A percentile compares a stretch with the other conserved stretches of the same genome.
Conservation (phyloP, 1,139 yeast species). For the Spencermartinsiella ligniputridi region DNA sequence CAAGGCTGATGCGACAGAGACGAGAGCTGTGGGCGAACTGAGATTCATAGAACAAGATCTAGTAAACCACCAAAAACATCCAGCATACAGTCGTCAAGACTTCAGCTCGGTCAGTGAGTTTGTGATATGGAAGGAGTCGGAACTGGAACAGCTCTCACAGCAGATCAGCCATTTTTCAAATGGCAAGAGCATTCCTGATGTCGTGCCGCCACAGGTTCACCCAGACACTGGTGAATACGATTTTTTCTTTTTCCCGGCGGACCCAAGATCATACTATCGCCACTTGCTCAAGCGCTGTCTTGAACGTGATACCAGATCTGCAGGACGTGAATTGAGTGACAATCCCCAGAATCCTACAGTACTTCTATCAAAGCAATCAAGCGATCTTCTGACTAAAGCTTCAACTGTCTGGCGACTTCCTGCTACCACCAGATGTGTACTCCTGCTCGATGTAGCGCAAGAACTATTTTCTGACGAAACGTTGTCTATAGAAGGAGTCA, state of each 20-base stretch:
- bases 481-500: constrained; percentile 59
- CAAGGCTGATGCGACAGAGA: constrained; percentile 44
- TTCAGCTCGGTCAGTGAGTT: constrained; percentile 43
- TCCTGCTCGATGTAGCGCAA: constrained; percentile 44
- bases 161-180: constrained; percentile 28
- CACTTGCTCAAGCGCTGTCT: constrained; percentile 30
- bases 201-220: constrained; percentile 4
- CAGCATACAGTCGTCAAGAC: constrained; percentile 35
- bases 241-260: constrained; percentile 26
- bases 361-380: constrained; percentile 38
- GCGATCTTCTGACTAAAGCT: constrained; percentile 43
- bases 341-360: constrained; percentile 32
- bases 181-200: constrained; percentile 5
- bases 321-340: constrained; percentile 24
- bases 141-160: constrained; percentile 38
- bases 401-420: constrained; percentile 61
- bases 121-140: constrained; percentile 51
- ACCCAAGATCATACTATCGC: constrained; percentile 40
- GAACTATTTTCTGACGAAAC: constrained; percentile 53
- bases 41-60: constrained; percentile 40
- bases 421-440: constrained; percentile 47
- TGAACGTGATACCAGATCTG: constrained; percentile 31
- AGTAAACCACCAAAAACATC: constrained; percentile 41
- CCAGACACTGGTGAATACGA: constrained; percentile 7
- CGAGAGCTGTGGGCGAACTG: constrained; percentile 44